phyloP scores from a whole-genome alignment of 192 early-diverging fungal species.

The Coemansia nantahalensis region DNA sequence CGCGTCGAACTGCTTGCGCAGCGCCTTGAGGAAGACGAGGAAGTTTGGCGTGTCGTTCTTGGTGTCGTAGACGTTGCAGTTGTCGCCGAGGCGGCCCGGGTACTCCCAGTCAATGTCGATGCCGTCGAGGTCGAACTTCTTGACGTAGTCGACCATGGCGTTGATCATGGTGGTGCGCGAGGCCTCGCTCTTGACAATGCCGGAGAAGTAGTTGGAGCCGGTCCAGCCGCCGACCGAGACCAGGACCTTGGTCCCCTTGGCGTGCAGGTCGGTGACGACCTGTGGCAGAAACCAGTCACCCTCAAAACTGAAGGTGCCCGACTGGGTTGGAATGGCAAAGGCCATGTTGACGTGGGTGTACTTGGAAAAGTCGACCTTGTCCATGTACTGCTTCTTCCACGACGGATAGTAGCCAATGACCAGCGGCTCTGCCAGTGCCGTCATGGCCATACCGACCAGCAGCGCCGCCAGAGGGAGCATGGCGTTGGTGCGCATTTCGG shows the following conservation, averaged over 20 bases:
- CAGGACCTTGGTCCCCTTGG: no score
- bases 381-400: no score
- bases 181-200: conserved; percentile 47
- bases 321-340: conserved; percentile 24
- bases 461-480: no score
- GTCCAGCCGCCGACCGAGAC: conserved; percentile 36
- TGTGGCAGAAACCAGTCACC: no score
- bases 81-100: conserved; percentile 55
- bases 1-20: conserved; percentile 38
- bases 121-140: conserved; percentile 56
- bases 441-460: no score
- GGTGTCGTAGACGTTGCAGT: conserved; percentile 46
- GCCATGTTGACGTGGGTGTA: conserved; percentile 58
- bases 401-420: no score
- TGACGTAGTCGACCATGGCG: conserved; percentile 58
- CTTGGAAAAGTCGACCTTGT: no score
- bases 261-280: neutral
- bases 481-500: no score
- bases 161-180: conserved; percentile 57
- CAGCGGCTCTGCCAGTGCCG: no score
- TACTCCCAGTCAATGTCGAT: no score
- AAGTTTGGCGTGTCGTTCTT: conserved; percentile 66
- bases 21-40: conserved; percentile 56
- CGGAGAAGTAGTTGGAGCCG: conserved; percentile 64
- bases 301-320: no score